Conservation (phyloP, 331 rosid genomes). For the Quercus phellos region DNA sequence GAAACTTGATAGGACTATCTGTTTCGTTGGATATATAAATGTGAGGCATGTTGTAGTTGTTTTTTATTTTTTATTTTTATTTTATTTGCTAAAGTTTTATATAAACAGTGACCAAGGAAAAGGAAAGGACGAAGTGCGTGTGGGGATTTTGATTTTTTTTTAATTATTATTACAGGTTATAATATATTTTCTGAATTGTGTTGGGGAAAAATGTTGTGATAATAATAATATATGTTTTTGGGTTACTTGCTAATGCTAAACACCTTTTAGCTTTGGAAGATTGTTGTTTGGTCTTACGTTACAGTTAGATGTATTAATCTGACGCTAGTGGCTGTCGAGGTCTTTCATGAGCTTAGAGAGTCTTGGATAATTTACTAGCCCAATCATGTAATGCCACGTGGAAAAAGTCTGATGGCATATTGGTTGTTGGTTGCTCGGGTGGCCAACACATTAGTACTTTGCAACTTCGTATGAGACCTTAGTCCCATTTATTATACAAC, state of each 20-base stretch:
- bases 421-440: too few relatives aligned
- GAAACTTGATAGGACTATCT: constrained; percentile 16
- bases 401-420: too few relatives aligned
- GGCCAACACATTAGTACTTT: too few relatives aligned
- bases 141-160: neutral
- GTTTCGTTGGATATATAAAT: constrained; percentile 58
- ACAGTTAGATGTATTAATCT: neutral
- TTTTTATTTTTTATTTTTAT: neutral
- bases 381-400: too few relatives aligned
- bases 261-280: too few relatives aligned
- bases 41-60: constrained; percentile 18
- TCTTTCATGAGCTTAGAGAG: neutral
- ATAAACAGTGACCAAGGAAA: neutral
- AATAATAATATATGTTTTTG: too few relatives aligned
- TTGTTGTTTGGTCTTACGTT: too few relatives aligned
- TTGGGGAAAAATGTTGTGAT: too few relatives aligned
- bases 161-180: too few relatives aligned
- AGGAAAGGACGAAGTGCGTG: neutral
- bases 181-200: neutral
- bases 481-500: too few relatives aligned
- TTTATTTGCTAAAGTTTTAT: neutral
- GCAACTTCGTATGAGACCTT: too few relatives aligned
- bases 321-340: neutral
- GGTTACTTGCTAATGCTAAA: too few relatives aligned
- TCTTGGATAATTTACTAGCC: neutral